phyloP scores from a whole-genome alignment of 163 green algal genomes.

The Volvox carteri region DNA sequence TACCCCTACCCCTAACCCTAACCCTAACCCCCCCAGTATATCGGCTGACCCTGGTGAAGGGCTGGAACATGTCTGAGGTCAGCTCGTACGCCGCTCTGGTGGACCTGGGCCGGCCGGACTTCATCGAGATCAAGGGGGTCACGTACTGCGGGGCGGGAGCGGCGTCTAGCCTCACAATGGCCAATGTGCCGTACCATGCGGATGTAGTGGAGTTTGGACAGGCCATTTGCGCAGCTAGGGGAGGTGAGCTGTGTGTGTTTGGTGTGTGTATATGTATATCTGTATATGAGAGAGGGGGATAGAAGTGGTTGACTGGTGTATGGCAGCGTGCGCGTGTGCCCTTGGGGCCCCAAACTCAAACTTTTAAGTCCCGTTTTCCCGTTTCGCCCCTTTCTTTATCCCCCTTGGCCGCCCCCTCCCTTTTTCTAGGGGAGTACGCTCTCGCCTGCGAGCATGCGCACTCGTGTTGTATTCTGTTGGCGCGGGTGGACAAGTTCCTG shows the following conservation, averaged over 20 bases:
- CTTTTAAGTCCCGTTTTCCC: no score
- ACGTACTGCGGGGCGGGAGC: conserved; percentile 74
- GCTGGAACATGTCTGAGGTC: conserved; percentile 87
- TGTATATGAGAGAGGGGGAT: background rate
- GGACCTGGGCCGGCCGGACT: conserved; percentile 79
- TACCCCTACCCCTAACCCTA: background rate
- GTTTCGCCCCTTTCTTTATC: background rate
- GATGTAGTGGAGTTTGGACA: conserved; percentile 83
- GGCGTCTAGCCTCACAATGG: conserved; percentile 82
- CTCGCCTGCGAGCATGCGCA: conserved; percentile 90
- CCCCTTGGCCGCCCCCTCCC: background rate
- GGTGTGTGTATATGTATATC: background rate
- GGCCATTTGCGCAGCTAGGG: conserved; percentile 70
- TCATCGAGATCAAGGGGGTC: conserved; percentile 90
- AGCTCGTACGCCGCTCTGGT: conserved; percentile 77
- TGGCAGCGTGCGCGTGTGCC: background rate
- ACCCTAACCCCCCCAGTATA: conserved; percentile 12
- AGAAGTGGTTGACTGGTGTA: background rate
- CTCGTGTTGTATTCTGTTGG: conserved; percentile 88
- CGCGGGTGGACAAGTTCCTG: conserved; percentile 75
- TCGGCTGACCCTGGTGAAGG: conserved; percentile 85
- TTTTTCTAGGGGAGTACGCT: conserved; percentile 75
- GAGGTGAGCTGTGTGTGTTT: conserved; percentile 56
- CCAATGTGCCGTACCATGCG: conserved; percentile 88
- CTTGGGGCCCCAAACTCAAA: no score